Evolutionary conservation across 164 flowering plant genomes (phyloP).

Genomic region (Piper longum): DNA sequence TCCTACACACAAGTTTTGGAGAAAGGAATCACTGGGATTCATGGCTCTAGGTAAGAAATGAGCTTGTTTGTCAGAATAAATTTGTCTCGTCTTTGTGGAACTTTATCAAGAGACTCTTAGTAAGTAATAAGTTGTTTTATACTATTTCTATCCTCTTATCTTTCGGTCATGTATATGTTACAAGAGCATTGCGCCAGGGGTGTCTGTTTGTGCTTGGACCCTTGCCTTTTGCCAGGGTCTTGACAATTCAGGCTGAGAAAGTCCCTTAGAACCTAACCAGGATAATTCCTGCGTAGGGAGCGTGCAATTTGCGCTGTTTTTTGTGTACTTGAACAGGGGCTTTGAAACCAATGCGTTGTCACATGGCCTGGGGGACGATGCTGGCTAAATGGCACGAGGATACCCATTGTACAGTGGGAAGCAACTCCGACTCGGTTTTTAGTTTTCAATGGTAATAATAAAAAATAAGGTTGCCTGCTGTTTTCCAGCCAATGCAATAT

Average conservation of each 20-base stretch:
- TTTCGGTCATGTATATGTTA: slow-evolving; percentile 13
- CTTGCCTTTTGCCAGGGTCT: slow-evolving; percentile 17
- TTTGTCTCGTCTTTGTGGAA: neutral
- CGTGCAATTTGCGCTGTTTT: slow-evolving; percentile 34
- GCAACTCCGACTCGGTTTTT: slow-evolving; percentile 3
- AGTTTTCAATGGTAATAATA: neutral
- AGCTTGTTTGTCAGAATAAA: neutral
- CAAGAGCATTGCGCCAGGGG: slow-evolving; percentile 86
- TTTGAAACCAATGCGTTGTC: slow-evolving; percentile 13
- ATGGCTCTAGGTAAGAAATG: neutral
- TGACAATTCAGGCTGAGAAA: slow-evolving; percentile 75
- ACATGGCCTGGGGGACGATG: neutral
- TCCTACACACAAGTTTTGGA: neutral
- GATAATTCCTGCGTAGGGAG: slow-evolving; percentile 99
- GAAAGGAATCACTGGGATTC: neutral
- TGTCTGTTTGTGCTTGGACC: slow-evolving; percentile 54
- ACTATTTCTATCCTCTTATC: neutral
- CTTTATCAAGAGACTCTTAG: neutral
- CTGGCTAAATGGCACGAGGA: slow-evolving; percentile 1
- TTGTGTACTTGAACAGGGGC: slow-evolving; percentile 35
- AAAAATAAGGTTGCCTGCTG: neutral
- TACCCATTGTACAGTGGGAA: slow-evolving; percentile 3
- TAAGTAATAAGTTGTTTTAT: neutral
- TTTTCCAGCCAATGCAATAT: neutral
- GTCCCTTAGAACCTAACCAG: slow-evolving; percentile 99